Percentiles rank a stretch among this genome's conserved stretches.
These are phyloP conservation scores for Nicotiana rustica DNA, from an alignment of 305 asterid species.

Conservation along the genomic window DNA sequence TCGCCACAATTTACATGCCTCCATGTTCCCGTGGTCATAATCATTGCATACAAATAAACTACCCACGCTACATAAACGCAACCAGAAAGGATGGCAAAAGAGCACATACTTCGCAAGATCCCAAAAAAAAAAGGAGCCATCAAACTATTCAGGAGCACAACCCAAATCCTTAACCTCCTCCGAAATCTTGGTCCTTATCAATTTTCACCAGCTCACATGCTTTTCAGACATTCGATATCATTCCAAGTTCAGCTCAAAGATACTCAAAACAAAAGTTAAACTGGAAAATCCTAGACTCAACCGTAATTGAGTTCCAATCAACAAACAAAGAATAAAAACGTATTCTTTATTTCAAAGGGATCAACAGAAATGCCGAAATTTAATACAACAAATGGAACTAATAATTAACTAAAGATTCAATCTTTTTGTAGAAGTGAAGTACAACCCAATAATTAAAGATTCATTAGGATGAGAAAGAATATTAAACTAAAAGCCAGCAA, in stretches of 20 bases:
- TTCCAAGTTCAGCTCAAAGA: neutral
- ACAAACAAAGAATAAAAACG: neutral
- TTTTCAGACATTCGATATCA: neutral
- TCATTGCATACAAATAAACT: neutral
- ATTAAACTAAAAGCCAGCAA: slow-evolving; percentile 6
- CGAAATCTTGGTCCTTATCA: neutral
- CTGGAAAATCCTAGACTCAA: neutral
- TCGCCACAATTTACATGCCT: neutral
- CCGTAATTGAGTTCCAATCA: neutral
- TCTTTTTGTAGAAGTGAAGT: slow-evolving; percentile 18
- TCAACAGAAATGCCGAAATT: neutral
- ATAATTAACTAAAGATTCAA: neutral
- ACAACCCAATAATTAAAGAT: neutral
- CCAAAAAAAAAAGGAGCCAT: neutral
- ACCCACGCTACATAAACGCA: neutral
- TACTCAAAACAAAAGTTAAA: slow-evolving; percentile 15
- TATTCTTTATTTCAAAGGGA: neutral
- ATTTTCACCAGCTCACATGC: neutral
- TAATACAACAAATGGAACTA: neutral
- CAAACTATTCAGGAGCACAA: neutral
- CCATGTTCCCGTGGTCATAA: slow-evolving; percentile 20
- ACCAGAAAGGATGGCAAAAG: neutral
- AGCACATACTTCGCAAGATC: neutral
- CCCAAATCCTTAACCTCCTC: neutral
- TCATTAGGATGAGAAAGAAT: neutral